phyloP scores from a whole-genome alignment of 306 rosid species.

The Trifolium repens region DNA sequence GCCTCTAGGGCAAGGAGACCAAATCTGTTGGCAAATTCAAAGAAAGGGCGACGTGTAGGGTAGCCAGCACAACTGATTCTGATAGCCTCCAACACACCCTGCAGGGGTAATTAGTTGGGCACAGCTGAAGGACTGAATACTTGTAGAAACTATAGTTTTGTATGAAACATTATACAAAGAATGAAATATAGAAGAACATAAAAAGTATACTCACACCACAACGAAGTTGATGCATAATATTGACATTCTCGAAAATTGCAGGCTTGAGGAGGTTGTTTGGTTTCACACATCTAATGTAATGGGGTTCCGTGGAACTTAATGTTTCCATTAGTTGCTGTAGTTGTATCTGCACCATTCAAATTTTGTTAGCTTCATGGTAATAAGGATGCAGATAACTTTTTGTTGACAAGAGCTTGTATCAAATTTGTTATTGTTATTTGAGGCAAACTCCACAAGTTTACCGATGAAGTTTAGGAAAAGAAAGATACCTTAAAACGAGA shows the following conservation, averaged over 20 bases:
- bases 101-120: conserved; percentile 38
- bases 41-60: conserved; percentile 91
- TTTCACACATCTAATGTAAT: conserved; percentile 96
- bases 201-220: conserved; percentile 89
- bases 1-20: conserved; percentile 84
- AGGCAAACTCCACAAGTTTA: conserved; percentile 25
- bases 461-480: conserved; percentile 23
- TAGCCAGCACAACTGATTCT: conserved; percentile 99
- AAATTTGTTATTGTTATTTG: conserved; percentile 25
- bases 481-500: conserved; percentile 91
- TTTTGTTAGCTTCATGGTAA: conserved; percentile 52
- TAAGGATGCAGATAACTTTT: conserved; percentile 40
- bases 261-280: conserved; percentile 98
- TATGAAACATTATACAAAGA: conserved; percentile 35
- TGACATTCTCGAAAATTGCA: conserved; percentile 87
- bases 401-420: conserved; percentile 38
- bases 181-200: conserved; percentile 41
- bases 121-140: conserved; percentile 31
- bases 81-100: conserved; percentile 99
- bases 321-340: conserved; percentile 90
- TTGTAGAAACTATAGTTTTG: conserved; percentile 27
- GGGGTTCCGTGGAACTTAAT: conserved; percentile 92
- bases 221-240: conserved; percentile 98
- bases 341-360: conserved; percentile 79
- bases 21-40: conserved; percentile 86